Percentiles rank a stretch among this genome's conserved stretches.
These are phyloP conservation scores for Rhazya stricta DNA, from an alignment of 257 asterid genomes.

Conservation along the genomic window DNA sequence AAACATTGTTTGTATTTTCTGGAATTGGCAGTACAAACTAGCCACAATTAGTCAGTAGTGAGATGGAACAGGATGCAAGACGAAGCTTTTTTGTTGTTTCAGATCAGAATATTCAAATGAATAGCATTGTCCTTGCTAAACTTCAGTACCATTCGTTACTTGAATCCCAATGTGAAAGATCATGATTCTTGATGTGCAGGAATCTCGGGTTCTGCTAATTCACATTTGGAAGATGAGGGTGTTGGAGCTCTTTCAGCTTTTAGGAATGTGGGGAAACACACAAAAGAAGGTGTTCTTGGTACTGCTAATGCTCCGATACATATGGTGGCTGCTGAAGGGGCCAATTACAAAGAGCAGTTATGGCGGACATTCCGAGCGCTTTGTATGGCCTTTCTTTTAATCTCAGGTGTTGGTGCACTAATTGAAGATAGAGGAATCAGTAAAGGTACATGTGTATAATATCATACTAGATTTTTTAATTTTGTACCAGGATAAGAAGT, in stretches of 20 bases:
- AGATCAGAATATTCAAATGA: background rate
- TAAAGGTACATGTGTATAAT: constrained; percentile 49
- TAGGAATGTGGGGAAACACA: constrained; percentile 57
- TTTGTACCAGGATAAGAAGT: constrained; percentile 5
- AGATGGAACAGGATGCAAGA: background rate
- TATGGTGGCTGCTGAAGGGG: constrained; percentile 86
- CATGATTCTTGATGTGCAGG: constrained; percentile 33
- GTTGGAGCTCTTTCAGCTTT: constrained; percentile 63
- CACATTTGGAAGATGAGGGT: constrained; percentile 52
- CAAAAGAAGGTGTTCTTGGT: constrained; percentile 76
- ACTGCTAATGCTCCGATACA: constrained; percentile 87
- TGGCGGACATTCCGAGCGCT: constrained; percentile 89
- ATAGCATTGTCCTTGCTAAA: background rate
- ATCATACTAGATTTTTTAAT: constrained; percentile 9
- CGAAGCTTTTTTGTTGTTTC: background rate
- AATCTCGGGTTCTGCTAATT: constrained; percentile 38
- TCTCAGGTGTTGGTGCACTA: constrained; percentile 83
- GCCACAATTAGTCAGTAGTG: background rate
- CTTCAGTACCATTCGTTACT: background rate
- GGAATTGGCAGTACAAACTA: background rate
- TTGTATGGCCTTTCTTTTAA: constrained; percentile 68
- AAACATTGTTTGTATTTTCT: background rate
- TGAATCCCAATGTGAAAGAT: background rate
- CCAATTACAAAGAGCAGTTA: constrained; percentile 75
- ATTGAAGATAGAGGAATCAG: constrained; percentile 86